These are phyloP conservation scores for Wickerhamiella alocasiicola DNA, from an alignment of 805 yeast species.

Conservation along the genomic window DNA sequence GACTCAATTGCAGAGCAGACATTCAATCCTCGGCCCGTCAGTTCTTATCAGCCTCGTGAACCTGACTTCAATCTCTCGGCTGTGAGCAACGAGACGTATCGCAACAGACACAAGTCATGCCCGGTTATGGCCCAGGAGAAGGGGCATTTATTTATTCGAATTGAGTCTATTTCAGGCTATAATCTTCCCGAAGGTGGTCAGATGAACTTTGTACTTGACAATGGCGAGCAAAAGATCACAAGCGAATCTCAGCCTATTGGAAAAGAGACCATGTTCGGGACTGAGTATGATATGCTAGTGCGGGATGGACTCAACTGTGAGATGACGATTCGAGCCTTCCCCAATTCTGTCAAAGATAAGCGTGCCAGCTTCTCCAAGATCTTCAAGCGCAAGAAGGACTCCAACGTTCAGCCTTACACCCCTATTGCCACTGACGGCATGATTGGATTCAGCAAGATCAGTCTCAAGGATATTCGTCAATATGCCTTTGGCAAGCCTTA, in stretches of 20 bases:
- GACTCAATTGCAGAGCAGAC: neutral
- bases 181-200: conserved; percentile 34
- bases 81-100: neutral
- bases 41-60: neutral
- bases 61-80: neutral
- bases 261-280: conserved; percentile 34
- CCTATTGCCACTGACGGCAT: conserved; percentile 65
- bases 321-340: conserved; percentile 50
- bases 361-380: conserved; percentile 5
- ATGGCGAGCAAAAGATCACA: conserved; percentile 66
- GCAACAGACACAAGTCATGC: neutral
- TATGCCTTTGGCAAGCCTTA: conserved; percentile 37
- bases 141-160: conserved; percentile 34
- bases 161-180: conserved; percentile 37
- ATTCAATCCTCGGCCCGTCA: conserved; percentile 2
- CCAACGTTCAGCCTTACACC: neutral
- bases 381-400: conserved; percentile 6
- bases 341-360: conserved; percentile 17
- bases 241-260: conserved; percentile 39
- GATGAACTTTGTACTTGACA: conserved; percentile 47
- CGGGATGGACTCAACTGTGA: conserved; percentile 43
- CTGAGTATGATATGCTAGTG: conserved; percentile 65
- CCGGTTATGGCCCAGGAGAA: conserved; percentile 28
- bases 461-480: conserved; percentile 37
- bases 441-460: conserved; percentile 53